phyloP scores from a whole-genome alignment of 1,284 basidiomycete genomes.

The Tilletia horrida region DNA sequence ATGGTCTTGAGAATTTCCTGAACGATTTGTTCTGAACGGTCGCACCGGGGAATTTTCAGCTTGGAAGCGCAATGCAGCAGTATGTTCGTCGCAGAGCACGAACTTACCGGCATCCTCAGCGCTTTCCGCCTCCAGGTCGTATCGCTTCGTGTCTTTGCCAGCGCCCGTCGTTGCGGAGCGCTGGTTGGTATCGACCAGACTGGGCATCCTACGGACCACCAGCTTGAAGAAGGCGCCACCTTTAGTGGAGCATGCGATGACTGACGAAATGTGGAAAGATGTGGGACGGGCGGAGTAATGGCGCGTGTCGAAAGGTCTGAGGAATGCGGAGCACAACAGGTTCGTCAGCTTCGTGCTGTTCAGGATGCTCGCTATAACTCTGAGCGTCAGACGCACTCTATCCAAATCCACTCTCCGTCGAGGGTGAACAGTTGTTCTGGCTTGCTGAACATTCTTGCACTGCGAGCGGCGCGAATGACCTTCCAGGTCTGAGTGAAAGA shows the following conservation, averaged over 20 bases:
- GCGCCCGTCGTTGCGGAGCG: background rate
- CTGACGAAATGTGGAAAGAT: slow-evolving; percentile 85
- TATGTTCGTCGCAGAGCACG: background rate
- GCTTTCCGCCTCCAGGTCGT: slow-evolving; percentile 95
- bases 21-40: background rate
- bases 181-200: background rate
- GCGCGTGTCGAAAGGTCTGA: slow-evolving; percentile 36
- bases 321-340: too few species aligned
- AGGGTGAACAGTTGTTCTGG: slow-evolving; percentile 82
- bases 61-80: background rate
- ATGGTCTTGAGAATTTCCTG: slow-evolving; percentile 3
- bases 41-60: background rate
- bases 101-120: slow-evolving; percentile 71
- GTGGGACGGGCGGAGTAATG: slow-evolving; percentile 61
- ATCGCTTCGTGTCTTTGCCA: slow-evolving; percentile 70
- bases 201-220: slow-evolving; percentile 64
- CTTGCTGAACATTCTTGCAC: slow-evolving; percentile 75
- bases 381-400: slow-evolving; percentile 67
- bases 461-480: slow-evolving; percentile 69
- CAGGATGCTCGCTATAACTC: too few species aligned
- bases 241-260: slow-evolving; percentile 76
- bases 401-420: slow-evolving; percentile 88
- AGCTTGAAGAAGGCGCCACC: slow-evolving; percentile 80
- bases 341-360: too few species aligned
- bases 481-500: slow-evolving; percentile 24